These are phyloP conservation scores for Pulveroboletus sp. DNA, from an alignment of 768 basidiomycete genomes.

Conservation along the genomic window DNA sequence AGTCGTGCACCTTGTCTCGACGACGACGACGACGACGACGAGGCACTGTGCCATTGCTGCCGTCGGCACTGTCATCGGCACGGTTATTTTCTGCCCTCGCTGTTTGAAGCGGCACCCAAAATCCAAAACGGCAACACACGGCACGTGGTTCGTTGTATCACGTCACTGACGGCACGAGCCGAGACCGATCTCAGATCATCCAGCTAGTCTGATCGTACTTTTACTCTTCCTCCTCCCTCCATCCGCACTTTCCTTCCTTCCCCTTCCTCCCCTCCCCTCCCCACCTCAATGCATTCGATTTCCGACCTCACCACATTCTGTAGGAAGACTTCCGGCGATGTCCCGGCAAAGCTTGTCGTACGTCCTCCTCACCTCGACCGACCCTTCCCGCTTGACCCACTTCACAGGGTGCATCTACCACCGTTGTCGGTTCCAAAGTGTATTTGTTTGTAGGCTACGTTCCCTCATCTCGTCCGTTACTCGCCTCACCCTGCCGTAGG, in stretches of 20 bases:
- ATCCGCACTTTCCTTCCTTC: slow-evolving; percentile 11
- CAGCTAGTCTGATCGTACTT: slow-evolving; percentile 11
- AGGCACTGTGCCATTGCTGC: background rate
- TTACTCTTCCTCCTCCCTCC: slow-evolving; percentile 17
- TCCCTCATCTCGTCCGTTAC: background rate
- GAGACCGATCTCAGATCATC: slow-evolving; percentile 29
- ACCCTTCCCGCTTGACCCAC: background rate
- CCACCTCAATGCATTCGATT: slow-evolving; percentile 64
- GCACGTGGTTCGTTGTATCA: slow-evolving; percentile 19
- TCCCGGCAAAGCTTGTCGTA: slow-evolving; percentile 86
- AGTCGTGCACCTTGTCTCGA: background rate
- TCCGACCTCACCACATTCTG: slow-evolving; percentile 88
- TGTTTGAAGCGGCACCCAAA: slow-evolving; percentile 5
- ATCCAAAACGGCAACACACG: background rate
- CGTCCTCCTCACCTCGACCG: slow-evolving; percentile 27
- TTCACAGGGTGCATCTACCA: slow-evolving; percentile 84
- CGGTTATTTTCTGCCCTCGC: slow-evolving; percentile 4
- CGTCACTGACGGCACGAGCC: slow-evolving; percentile 23
- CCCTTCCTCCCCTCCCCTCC: background rate
- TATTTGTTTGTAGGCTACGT: slow-evolving; percentile 74
- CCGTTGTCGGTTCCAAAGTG: slow-evolving; percentile 83
- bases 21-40: background rate
- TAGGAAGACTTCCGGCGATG: slow-evolving; percentile 79
- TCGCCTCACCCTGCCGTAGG: slow-evolving; percentile 41
- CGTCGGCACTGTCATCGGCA: slow-evolving; percentile 15